phyloP scores from a whole-genome alignment of 257 asterid genomes.

The Nicotiana obtusifolia region DNA sequence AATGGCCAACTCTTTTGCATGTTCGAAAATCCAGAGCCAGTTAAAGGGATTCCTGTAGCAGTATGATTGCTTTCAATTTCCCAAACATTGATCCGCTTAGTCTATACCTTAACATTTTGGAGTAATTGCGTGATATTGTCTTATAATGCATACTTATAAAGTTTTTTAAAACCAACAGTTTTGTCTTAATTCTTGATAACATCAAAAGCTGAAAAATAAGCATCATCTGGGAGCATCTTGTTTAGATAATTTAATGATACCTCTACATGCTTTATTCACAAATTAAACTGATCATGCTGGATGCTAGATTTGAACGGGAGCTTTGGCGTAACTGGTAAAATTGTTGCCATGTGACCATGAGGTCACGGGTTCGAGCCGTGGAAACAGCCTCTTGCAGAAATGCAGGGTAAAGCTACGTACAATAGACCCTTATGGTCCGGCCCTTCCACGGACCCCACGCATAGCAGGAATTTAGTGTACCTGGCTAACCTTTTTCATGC shows the following conservation, averaged over 20 bases:
- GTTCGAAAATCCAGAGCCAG: not conserved
- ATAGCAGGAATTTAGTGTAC: too few species aligned
- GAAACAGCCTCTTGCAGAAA: too few species aligned
- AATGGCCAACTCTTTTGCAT: not conserved
- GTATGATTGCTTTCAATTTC: not conserved
- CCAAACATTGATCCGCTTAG: not conserved
- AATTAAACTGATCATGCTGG: not conserved
- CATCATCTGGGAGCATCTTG: not conserved
- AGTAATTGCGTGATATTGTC: not conserved
- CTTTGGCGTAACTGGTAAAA: too few species aligned
- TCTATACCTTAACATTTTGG: not conserved
- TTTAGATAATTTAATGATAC: not conserved
- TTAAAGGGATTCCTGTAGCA: not conserved
- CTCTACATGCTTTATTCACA: not conserved
- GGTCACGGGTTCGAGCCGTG: too few species aligned
- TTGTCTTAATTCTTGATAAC: not conserved
- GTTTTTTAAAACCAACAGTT: not conserved
- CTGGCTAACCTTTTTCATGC: too few species aligned
- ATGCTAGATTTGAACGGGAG: not conserved
- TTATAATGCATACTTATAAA: not conserved
- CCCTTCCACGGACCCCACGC: too few species aligned
- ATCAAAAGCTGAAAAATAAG: not conserved
- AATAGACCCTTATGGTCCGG: too few species aligned
- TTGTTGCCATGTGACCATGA: too few species aligned
- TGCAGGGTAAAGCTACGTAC: too few species aligned